Evolutionary conservation across 176 grass and related monocot species (phyloP).

Genomic region (Stipa capillata): DNA sequence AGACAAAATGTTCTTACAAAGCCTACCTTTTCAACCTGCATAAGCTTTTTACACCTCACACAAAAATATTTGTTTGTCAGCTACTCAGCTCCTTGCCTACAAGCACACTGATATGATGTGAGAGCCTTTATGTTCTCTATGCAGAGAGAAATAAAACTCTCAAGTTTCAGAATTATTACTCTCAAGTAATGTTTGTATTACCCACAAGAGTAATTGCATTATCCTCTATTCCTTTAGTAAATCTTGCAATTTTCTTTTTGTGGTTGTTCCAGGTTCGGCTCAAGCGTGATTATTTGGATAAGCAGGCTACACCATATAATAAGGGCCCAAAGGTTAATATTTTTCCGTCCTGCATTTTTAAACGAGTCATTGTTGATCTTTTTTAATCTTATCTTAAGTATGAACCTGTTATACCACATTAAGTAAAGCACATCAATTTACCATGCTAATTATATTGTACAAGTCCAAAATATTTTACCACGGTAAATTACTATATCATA

Average conservation of each 20-base stretch:
- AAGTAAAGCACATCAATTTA: background rate
- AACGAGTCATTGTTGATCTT: background rate
- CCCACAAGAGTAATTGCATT: background rate
- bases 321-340: conserved; percentile 46
- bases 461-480: background rate
- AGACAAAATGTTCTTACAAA: background rate
- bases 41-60: background rate
- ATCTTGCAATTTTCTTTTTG: background rate
- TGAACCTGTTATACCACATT: background rate
- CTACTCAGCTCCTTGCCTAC: background rate
- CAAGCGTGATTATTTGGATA: conserved; percentile 94
- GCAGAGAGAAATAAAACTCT: background rate
- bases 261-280: conserved; percentile 62
- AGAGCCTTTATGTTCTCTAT: background rate
- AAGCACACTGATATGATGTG: background rate
- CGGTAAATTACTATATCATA: background rate
- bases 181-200: conserved; percentile 1
- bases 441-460: background rate
- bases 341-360: background rate
- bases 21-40: background rate
- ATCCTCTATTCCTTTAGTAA: background rate
- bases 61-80: background rate
- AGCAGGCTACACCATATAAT: conserved; percentile 40
- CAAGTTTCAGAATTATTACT: background rate
- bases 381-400: background rate